Evolutionary conservation across 768 basidiomycete species (phyloP), one percentile per base, ranked within the genome.

Genomic region (Filobasidium floriforme): DNA sequence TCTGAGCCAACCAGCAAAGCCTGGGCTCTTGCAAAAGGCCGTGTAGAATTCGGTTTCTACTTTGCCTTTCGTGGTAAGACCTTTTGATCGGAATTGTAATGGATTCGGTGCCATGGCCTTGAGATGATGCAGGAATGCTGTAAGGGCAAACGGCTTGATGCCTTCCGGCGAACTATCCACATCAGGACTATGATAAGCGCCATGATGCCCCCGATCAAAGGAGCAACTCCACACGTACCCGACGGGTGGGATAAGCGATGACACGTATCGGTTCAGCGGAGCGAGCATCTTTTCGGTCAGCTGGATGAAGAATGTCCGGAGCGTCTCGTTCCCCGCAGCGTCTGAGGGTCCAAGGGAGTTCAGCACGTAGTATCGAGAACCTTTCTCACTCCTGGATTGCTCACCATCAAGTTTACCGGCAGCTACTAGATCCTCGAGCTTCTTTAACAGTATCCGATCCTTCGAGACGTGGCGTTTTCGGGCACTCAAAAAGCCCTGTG

Each of bases 221-320:
- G 32, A 43, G 24, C 60, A 61, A 22, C 26, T 40, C 18, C 41
- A n/a, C 40, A 67, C 70, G 46, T 24, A 71, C 70, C 63, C 63
- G 19, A 65, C 59, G 3, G 67, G 65, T 0, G 90, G 89, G 76
- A 92, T 90, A 59, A 93, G 83, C 0, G 88, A 87, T 67, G 89
- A 88, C 49, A 97, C 86, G 81, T 97, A 97, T 70, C 93, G 85
- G 71, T 93, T 87, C 5, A 98, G 83, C 0, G 94, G 94, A 1
- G 89, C 87, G 24, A 97, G 84, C 68, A 98, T 82, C 62, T 87
- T 87, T 22, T 88, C 89, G 0, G 94, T 91, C 54, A 93, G 84
- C 46, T 88, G 85, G 62, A 86, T 86, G 76, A 98, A 91, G 74
- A 97, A 91, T 55, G 85, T 82, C 26, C 90, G 86, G 14, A 94